A percentile compares a stretch with the other conserved stretches of the same genome.
phyloP scores from a whole-genome alignment of 2,329 filamentous ascomycete genomes.

The Rhinocladiella similis region DNA sequence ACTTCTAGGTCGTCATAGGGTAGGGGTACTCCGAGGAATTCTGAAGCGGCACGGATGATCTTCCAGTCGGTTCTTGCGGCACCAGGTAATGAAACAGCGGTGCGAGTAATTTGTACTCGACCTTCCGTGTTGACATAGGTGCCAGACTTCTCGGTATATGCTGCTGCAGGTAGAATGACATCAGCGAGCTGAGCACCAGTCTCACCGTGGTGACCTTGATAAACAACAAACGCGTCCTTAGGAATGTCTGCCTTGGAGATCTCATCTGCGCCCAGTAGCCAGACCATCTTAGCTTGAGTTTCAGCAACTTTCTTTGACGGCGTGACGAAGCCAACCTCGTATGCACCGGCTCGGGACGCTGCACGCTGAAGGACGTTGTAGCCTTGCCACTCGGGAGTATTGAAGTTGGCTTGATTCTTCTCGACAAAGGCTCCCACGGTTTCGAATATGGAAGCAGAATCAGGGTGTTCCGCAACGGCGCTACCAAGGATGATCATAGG shows the following conservation, averaged over 20 bases:
- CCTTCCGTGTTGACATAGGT: slow-evolving; percentile 99
- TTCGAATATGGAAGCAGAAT: slow-evolving; percentile 93
- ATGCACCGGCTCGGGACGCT: slow-evolving; percentile 88
- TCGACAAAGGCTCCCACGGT: slow-evolving; percentile 86
- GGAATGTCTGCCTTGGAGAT: slow-evolving; percentile 81
- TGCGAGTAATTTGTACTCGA: slow-evolving; percentile 88
- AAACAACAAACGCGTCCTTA: slow-evolving; percentile 93
- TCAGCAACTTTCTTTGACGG: slow-evolving; percentile 78
- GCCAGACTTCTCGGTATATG: slow-evolving; percentile 94
- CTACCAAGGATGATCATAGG: slow-evolving; percentile 98
- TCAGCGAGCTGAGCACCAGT: slow-evolving; percentile 89
- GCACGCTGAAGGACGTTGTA: slow-evolving; percentile 96
- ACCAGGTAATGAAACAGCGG: slow-evolving; percentile 83
- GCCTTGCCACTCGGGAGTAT: slow-evolving; percentile 89
- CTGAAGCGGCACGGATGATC: slow-evolving; percentile 89
- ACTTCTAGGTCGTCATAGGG: slow-evolving; percentile 91
- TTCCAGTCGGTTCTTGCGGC: slow-evolving; percentile 97
- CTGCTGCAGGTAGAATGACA: slow-evolving; percentile 87
- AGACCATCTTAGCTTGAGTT: slow-evolving; percentile 90
- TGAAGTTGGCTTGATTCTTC: slow-evolving; percentile 87
- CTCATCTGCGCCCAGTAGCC: slow-evolving; percentile 95
- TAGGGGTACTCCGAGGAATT: slow-evolving; percentile 83
- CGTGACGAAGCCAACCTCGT: slow-evolving; percentile 91
- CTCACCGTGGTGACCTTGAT: slow-evolving; percentile 98
- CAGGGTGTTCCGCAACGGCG: slow-evolving; percentile 83